phyloP scores from a whole-genome alignment of 176 grass and related monocot genomes.

The Oryza nivara region DNA sequence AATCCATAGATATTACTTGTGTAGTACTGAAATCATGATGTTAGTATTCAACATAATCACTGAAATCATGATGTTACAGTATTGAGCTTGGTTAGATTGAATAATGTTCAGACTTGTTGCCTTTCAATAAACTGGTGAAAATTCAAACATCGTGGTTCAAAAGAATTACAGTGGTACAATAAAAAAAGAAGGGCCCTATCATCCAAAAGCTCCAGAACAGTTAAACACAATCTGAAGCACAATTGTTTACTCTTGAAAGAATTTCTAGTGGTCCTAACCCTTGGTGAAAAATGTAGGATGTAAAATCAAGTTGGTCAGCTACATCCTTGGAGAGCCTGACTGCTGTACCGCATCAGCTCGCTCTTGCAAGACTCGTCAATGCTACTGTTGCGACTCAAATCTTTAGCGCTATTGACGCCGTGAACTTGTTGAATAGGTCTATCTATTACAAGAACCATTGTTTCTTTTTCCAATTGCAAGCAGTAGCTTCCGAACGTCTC shows the following conservation, averaged over 20 bases:
- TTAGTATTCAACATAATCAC: neutral
- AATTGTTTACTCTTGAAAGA: conserved; percentile 38
- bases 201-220: conserved; percentile 1
- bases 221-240: conserved; percentile 10
- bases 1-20: no score
- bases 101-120: neutral
- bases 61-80: neutral
- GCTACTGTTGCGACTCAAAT: conserved; percentile 28
- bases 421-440: conserved; percentile 61
- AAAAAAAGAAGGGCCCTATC: neutral
- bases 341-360: conserved; percentile 41
- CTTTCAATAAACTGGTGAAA: neutral
- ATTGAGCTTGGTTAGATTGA: neutral
- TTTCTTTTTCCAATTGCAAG: conserved; percentile 74
- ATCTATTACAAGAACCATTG: conserved; percentile 49
- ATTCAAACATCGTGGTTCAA: neutral
- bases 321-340: conserved; percentile 57
- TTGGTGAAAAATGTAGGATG: conserved; percentile 26
- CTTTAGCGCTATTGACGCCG: conserved; percentile 4
- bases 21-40: neutral
- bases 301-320: conserved; percentile 36
- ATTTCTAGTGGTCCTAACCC: neutral
- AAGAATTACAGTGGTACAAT: conserved; percentile 8
- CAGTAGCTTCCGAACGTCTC: conserved; percentile 73
- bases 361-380: conserved; percentile 64